Conservation (phyloP, 2,329 filamentous ascomycete species). For the Scytalidium lignicola region DNA sequence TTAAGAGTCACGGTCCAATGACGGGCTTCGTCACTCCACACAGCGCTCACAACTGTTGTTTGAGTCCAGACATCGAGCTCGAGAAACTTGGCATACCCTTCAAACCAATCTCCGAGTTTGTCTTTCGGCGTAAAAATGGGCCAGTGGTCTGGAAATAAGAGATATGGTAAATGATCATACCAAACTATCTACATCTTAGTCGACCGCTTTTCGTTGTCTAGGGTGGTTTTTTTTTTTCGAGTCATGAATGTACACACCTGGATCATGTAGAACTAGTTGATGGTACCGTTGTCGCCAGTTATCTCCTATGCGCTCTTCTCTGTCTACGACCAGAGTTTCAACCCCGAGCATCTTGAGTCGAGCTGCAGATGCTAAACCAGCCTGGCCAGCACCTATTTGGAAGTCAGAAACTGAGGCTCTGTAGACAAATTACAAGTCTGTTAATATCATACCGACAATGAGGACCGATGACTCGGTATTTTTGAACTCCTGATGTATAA, state of each 20-base stretch:
- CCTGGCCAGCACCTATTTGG: slow-evolving; percentile 50
- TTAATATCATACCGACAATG: slow-evolving; percentile 50
- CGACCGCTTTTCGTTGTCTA: no score
- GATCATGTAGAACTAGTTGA: slow-evolving; percentile 60
- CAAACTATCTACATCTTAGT: slow-evolving; percentile 31
- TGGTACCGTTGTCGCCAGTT: slow-evolving; percentile 60
- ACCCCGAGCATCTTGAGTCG: slow-evolving; percentile 55
- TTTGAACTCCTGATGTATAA: slow-evolving; percentile 36
- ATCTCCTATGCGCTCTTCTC: slow-evolving; percentile 53
- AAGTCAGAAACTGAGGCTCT: background rate
- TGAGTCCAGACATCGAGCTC: slow-evolving; percentile 64
- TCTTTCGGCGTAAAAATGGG: slow-evolving; percentile 68
- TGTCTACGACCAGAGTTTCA: slow-evolving; percentile 52
- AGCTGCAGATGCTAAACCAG: slow-evolving; percentile 51
- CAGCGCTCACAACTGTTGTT: slow-evolving; percentile 26
- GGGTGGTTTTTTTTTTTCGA: background rate
- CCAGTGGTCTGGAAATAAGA: slow-evolving; percentile 60
- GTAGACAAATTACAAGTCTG: background rate
- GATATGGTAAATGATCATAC: slow-evolving; percentile 56
- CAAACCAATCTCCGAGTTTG: slow-evolving; percentile 65
- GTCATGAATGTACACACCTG: background rate
- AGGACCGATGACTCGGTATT: slow-evolving; percentile 49
- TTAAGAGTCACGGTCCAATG: slow-evolving; percentile 26
- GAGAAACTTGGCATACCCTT: slow-evolving; percentile 57
- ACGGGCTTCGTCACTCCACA: background rate